Evolutionary conservation across 306 rosid genomes (phyloP), one percentile per base, ranked within the genome.

Genomic region (Gastrolobium bilobum): DNA sequence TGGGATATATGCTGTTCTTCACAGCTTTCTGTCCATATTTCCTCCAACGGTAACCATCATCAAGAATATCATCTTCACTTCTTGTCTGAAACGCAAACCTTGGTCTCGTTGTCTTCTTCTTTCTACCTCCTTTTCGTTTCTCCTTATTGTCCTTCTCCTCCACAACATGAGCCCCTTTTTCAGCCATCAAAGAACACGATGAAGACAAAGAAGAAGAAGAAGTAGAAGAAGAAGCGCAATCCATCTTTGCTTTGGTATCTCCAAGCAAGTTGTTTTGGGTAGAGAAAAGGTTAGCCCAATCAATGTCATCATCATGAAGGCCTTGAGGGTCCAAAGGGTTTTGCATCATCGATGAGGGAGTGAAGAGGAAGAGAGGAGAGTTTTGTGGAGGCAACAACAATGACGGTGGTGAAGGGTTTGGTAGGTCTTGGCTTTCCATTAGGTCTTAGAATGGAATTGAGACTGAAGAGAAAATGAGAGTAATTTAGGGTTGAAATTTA

Each of bases 21-120:
- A 92, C 97, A 63, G 94, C 82, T 84, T 92, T 92, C 87, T 92
- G 97, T 5, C 97, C 97, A 68, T 90, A 92, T 61, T 92, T 92
- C 52, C 97, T 87, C 97, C 97, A 92, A 6, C 94, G 89, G 39
- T 84, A 92, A 1, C 97, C 97, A 61, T 92, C 94, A 15, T 92
- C 97, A 14, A 92, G 90, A 68, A 92, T 90, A 74, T 88, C 97
- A 64, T 92, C 94, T 2, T 71, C 89, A 60, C 94, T 92, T 73
- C 91, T 81, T 0, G 97, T 92, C 86, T 92, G 94, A 82, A 92
- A 92, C 3, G 88, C 97, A 77, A 92, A 85, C 87, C 94, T 87
- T 0, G 94, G 94, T 14, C 82, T 63, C 60, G 6, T 79, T 3
- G 72, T 75, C 67, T 81, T 90, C 77, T 87, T 87, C 79, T 34